A percentile compares a stretch with the other conserved stretches of the same genome.
Evolutionary conservation across 208 protist genomes (phyloP).

Genomic region (Willaertia magna): DNA sequence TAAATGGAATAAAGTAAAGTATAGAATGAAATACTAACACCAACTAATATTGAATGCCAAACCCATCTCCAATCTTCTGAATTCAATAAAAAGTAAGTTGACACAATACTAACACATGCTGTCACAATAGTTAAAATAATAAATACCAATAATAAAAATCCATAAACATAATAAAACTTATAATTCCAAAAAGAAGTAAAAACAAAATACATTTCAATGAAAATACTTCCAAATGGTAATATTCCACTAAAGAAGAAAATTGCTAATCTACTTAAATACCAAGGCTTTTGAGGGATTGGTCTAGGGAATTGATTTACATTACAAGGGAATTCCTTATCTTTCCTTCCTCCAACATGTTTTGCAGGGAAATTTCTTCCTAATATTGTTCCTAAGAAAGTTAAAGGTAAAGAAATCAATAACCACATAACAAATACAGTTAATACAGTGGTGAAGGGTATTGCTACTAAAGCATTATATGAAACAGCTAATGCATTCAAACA

Average conservation of each 20-base stretch:
- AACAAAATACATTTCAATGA: conserved; percentile 85
- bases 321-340: neutral
- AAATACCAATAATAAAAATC: conserved; percentile 76
- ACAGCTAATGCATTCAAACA: conserved; percentile 60
- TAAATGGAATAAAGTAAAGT: conserved; percentile 72
- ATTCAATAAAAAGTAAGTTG: conserved; percentile 78
- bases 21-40: conserved; percentile 58
- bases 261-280: conserved; percentile 31
- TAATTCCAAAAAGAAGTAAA: conserved; percentile 88
- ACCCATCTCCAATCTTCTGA: conserved; percentile 77
- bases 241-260: conserved; percentile 63
- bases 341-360: neutral
- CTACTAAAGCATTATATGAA: conserved; percentile 46
- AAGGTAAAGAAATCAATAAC: conserved; percentile 55
- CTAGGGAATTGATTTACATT: neutral
- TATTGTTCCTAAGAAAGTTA: conserved; percentile 68
- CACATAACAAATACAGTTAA: conserved; percentile 54
- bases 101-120: conserved; percentile 61
- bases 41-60: conserved; percentile 72
- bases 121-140: conserved; percentile 69
- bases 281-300: conserved; percentile 14
- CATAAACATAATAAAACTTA: conserved; percentile 89
- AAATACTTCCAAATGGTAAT: conserved; percentile 83
- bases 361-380: conserved; percentile 44
- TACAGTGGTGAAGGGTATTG: conserved; percentile 45